Conservation (phyloP, 2,329 filamentous ascomycete genomes). For the Cucurbitaria berberidis region DNA sequence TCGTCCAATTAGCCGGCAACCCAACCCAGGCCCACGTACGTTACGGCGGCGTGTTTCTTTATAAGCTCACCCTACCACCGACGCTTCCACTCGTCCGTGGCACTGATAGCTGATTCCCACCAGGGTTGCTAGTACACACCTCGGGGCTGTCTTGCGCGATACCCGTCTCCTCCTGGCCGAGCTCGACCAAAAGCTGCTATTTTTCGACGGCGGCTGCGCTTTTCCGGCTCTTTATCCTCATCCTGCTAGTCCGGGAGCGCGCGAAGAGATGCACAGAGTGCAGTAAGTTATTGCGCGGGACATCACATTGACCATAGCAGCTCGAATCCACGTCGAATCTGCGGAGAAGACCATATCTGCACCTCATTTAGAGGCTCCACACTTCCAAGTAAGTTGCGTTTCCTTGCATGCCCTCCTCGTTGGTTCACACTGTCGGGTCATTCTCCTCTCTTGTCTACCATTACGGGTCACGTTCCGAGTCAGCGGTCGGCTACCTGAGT, state of each 20-base stretch:
- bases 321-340: constrained; percentile 10
- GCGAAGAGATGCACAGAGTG: constrained; percentile 13
- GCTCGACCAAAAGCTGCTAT: constrained; percentile 28
- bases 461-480: constrained; percentile 42
- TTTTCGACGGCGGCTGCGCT: constrained; percentile 28
- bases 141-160: constrained; percentile 35
- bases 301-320: constrained; percentile 36
- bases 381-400: constrained; percentile 41
- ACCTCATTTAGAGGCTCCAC: constrained; percentile 20
- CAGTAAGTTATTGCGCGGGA: constrained; percentile 32
- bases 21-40: constrained; percentile 19
- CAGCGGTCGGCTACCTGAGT: constrained; percentile 35
- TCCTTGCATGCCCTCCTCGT: constrained; percentile 24
- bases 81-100: constrained; percentile 49
- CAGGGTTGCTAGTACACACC: constrained; percentile 38
- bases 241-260: constrained; percentile 15
- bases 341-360: constrained; percentile 13
- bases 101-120: constrained; percentile 33
- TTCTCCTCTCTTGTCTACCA: constrained; percentile 33
- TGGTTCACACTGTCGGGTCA: constrained; percentile 31
- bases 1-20: constrained; percentile 40
- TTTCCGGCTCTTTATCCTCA: constrained; percentile 36
- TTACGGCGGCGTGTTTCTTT: constrained; percentile 27
- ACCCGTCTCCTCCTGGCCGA: constrained; percentile 47
- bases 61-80: constrained; percentile 34